A percentile compares a stretch with the other conserved stretches of the same genome.
These are phyloP conservation scores for Glaciozyma martinii DNA, from an alignment of 768 basidiomycete genomes.

Conservation along the genomic window DNA sequence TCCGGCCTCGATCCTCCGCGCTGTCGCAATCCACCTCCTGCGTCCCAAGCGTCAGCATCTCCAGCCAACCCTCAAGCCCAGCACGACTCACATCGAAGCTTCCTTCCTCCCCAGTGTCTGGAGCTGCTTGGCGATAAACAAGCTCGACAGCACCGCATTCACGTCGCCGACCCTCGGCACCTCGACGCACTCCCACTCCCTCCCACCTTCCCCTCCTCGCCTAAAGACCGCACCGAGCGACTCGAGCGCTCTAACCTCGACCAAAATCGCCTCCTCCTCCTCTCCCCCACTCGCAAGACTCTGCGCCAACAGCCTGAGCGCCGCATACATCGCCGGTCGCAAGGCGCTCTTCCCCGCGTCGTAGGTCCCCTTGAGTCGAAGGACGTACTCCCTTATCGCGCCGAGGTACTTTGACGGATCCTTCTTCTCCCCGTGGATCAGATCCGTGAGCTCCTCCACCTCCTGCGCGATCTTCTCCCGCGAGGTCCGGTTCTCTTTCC, in stretches of 20 bases:
- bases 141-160: conserved; percentile 12
- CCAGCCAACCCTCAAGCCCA: neutral
- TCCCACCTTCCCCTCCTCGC: neutral
- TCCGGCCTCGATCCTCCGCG: neutral
- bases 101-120: neutral
- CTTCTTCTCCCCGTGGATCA: neutral
- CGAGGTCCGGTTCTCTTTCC: neutral
- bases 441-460: neutral
- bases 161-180: conserved; percentile 17
- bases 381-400: neutral
- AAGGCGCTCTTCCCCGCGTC: neutral
- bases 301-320: conserved; percentile 16
- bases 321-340: conserved; percentile 14
- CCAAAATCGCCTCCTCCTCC: conserved; percentile 10
- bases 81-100: conserved; percentile 3
- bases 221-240: conserved; percentile 4
- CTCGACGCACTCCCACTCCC: neutral
- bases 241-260: conserved; percentile 5
- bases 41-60: neutral
- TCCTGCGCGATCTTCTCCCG: neutral
- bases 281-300: conserved; percentile 30
- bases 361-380: neutral
- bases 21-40: neutral
- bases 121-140: conserved; percentile 8
- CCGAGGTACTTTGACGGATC: neutral